Conservation (phyloP, 2,329 filamentous ascomycete genomes). For the Pseudogymnoascus sp. region DNA sequence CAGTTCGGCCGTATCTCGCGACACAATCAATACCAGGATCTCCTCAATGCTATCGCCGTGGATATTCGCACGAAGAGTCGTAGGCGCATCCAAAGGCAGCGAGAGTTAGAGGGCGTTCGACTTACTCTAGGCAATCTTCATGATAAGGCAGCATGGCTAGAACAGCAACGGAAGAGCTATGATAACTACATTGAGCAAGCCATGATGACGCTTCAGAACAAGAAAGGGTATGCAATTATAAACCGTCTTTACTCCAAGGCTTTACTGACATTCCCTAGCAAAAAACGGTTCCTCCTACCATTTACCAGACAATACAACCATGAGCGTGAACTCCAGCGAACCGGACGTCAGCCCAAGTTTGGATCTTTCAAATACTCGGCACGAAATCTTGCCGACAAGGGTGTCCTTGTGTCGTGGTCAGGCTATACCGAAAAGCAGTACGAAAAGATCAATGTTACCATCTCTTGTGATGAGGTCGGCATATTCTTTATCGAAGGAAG, state of each 20-base stretch:
- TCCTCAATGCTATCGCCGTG: constrained; percentile 93
- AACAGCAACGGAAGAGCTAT: constrained; percentile 93
- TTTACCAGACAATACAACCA: constrained; percentile 99
- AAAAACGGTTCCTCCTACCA: constrained; percentile 87
- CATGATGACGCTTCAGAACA: constrained; percentile 93
- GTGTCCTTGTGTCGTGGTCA: constrained; percentile 85
- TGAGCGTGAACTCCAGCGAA: constrained; percentile 87
- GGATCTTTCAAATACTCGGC: constrained; percentile 97
- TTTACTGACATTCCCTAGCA: constrained; percentile 39
- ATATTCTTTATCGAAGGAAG: constrained; percentile 89
- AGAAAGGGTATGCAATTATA: constrained; percentile 63
- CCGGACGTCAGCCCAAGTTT: constrained; percentile 91
- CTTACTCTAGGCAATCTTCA: constrained; percentile 68
- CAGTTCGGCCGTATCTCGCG: constrained; percentile 76
- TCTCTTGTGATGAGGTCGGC: constrained; percentile 88
- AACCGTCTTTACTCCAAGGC: neutral
- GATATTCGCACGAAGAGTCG: constrained; percentile 97
- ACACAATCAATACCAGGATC: constrained; percentile 89
- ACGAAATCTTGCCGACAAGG: constrained; percentile 81
- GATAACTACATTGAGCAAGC: constrained; percentile 99
- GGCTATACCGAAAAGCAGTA: constrained; percentile 77
- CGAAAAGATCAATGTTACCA: constrained; percentile 89
- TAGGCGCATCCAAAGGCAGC: constrained; percentile 80
- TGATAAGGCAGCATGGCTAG: constrained; percentile 84
- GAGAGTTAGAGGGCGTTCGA: constrained; percentile 78